Base-by-base conservation (phyloP, 2,329 filamentous ascomycete genomes). In the Parascedosporium putredinis region DNA sequence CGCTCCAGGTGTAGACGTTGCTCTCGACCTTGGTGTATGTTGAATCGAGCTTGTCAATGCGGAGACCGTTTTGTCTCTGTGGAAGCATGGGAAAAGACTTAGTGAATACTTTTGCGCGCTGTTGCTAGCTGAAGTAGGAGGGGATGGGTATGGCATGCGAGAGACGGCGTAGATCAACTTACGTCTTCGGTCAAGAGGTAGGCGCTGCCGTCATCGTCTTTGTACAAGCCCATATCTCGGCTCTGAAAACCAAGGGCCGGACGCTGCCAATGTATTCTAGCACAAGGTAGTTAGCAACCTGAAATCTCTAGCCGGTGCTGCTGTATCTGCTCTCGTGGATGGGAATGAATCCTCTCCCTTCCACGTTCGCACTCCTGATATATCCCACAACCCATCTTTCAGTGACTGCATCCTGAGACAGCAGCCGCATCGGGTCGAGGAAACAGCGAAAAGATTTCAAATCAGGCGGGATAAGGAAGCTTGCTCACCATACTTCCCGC, bases 161-260 rank as follows among this genome's bases (percentile, higher is more conserved):
- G 27, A 31, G 27, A 12, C 27, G 27, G 27, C 27, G 27, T 31
- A 31, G 12, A 7, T 31, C 27, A 12, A 31, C 71, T 57, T 58
- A 80, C 78, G 55, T 83, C 79, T 62, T 83, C 79, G 0, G 74
- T 78, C n/a, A 83, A 57, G 1, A 84, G 66, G 58, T 83, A 84
- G 0, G 64, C 81, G 2, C 70, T 71, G 0, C 76, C 78, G 54
- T 83, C 75, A 27, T 79, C 75, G 50, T 84, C 81, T 55, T 79
- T 73, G 59, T 77, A 83, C 3, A 83, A 58, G 0, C 77, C 77
- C 56, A 80, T 75, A 53, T 83, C 79, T 2, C 80, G 66, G 44
- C 72, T 77, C 59, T 57, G 61, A 18, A 57, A 62, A 2, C 52
- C 61, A 3, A 66, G 51, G 64, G 64, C 1, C 60, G 57, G 52